A percentile compares a stretch with the other conserved stretches of the same genome.
These are phyloP conservation scores for Microthyrium microscopicum DNA, from an alignment of 2,329 filamentous ascomycete genomes.

Conservation along the genomic window DNA sequence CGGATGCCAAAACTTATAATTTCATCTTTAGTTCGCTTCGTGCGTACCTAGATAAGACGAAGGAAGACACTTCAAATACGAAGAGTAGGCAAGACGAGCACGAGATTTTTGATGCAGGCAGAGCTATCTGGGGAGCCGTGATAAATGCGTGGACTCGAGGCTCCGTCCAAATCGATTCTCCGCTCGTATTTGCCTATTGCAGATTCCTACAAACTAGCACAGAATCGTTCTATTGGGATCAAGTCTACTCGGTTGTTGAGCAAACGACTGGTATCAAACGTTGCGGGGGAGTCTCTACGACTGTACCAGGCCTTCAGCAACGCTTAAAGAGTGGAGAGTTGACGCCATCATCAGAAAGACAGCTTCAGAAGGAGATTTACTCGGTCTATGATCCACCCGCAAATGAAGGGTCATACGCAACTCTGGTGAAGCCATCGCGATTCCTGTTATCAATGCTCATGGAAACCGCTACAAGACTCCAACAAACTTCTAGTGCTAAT, in stretches of 20 bases:
- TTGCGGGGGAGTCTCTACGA: no score
- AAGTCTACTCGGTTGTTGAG: slow-evolving; percentile 59
- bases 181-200: slow-evolving; percentile 67
- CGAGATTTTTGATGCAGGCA: no score
- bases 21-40: slow-evolving; percentile 67
- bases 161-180: slow-evolving; percentile 56
- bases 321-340: no score
- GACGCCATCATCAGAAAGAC: no score
- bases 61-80: slow-evolving; percentile 30
- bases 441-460: slow-evolving; percentile 53
- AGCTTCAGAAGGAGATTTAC: no score
- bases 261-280: slow-evolving; percentile 71
- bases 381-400: no score
- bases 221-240: slow-evolving; percentile 45
- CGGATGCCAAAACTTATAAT: slow-evolving; percentile 61
- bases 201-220: slow-evolving; percentile 52
- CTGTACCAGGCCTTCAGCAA: no score
- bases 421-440: slow-evolving; percentile 29
- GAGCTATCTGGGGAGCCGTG: slow-evolving; percentile 77
- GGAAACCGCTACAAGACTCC: no score
- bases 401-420: slow-evolving; percentile 9
- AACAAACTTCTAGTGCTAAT: no score
- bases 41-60: slow-evolving; percentile 14
- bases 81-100: slow-evolving; percentile 53
- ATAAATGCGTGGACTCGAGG: slow-evolving; percentile 59